Percentiles rank a stretch among this genome's conserved stretches.
These are phyloP conservation scores for Fusarium zealandicum DNA, from an alignment of 2,329 filamentous ascomycete species.

Conservation along the genomic window DNA sequence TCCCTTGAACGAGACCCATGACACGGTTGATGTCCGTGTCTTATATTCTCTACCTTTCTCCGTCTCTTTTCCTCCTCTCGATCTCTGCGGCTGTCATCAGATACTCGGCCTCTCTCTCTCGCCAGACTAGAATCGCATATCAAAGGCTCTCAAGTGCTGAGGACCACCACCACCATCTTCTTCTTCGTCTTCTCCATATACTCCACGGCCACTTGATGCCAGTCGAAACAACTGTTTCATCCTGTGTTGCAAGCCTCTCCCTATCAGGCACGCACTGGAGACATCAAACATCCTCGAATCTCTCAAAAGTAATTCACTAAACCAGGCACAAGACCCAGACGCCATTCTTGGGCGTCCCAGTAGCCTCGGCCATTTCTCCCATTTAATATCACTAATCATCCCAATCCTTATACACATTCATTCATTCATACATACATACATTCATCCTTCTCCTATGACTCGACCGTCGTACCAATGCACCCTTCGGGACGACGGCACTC, in stretches of 20 bases:
- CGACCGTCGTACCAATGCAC: slow-evolving; percentile 41
- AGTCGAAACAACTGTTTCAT: slow-evolving; percentile 5
- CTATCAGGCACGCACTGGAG: slow-evolving; percentile 12
- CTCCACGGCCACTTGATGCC: background rate
- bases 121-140: background rate
- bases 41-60: background rate
- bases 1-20: slow-evolving; percentile 9
- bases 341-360: background rate
- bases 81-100: background rate
- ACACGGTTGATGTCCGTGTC: slow-evolving; percentile 1
- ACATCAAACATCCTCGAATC: slow-evolving; percentile 4
- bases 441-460: slow-evolving; percentile 30
- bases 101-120: background rate
- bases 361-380: background rate
- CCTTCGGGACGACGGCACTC: slow-evolving; percentile 38
- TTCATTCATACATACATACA: too few relatives aligned
- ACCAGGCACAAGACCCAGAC: slow-evolving; percentile 3
- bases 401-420: slow-evolving; percentile 5
- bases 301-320: background rate
- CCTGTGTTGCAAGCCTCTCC: slow-evolving; percentile 13
- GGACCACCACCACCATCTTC: background rate
- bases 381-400: slow-evolving; percentile 6
- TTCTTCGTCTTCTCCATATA: too few relatives aligned
- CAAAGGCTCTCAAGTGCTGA: background rate
- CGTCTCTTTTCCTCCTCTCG: background rate